These are phyloP conservation scores for Passiflora organensis DNA, from an alignment of 345 rosid species.

Conservation along the genomic window DNA sequence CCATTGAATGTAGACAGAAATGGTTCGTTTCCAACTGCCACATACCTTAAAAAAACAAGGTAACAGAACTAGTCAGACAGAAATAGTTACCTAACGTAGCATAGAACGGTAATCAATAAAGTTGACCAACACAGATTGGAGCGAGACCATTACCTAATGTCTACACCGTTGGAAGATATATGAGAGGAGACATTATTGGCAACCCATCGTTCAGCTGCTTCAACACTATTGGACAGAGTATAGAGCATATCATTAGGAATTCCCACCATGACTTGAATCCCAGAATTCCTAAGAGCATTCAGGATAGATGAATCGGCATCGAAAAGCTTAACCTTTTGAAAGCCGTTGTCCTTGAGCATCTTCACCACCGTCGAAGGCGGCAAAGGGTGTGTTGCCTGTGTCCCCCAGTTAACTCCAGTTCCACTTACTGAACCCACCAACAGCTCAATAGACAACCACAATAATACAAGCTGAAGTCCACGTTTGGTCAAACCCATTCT, in stretches of 20 bases:
- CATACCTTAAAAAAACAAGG: conserved; percentile 13
- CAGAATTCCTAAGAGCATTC: conserved; percentile 1
- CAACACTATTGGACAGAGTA: conserved; percentile 2
- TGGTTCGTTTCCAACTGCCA: conserved; percentile 30
- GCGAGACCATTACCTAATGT: conserved; percentile 17
- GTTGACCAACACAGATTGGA: not conserved
- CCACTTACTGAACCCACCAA: not conserved
- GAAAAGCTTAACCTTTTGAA: not conserved
- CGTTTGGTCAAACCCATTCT: no score
- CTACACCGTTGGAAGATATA: conserved; percentile 11
- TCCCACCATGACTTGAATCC: conserved; percentile 25
- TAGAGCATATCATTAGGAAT: conserved; percentile 25
- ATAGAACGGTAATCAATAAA: not conserved
- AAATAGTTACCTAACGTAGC: not conserved
- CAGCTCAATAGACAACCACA: no score
- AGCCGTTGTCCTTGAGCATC: not conserved
- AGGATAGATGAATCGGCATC: not conserved
- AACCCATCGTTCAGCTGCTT: conserved; percentile 19
- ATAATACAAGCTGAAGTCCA: no score
- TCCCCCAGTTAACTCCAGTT: not conserved
- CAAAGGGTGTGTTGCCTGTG: not conserved
- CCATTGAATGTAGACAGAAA: conserved; percentile 19
- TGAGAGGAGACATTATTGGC: conserved; percentile 14
- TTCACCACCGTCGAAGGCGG: not conserved
- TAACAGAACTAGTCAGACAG: not conserved